Percentiles rank a stretch among this genome's conserved stretches.
Conservation (phyloP, 2,329 filamentous ascomycete species). For the Trichoderma atroviride region DNA sequence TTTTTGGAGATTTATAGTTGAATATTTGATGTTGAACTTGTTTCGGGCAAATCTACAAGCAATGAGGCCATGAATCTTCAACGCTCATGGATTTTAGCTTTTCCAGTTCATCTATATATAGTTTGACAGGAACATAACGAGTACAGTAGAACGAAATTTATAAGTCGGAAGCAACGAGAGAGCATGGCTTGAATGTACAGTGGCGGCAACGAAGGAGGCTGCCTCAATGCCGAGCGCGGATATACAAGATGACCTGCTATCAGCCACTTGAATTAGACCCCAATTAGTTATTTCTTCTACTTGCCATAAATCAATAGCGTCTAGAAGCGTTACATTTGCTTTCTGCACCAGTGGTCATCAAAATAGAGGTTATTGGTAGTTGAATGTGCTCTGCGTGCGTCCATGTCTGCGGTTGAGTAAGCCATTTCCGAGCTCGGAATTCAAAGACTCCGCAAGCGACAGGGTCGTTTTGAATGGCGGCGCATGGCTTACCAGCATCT, state of each 20-base stretch:
- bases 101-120: too few species aligned
- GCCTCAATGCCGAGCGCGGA: slow-evolving; percentile 1
- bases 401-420: neutral
- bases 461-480: neutral
- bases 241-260: neutral
- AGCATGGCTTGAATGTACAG: neutral
- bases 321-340: neutral
- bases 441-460: neutral
- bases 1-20: neutral
- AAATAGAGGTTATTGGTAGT: neutral
- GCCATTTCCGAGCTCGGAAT: slow-evolving; percentile 10
- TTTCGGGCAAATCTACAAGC: neutral
- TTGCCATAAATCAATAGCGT: slow-evolving; percentile 2
- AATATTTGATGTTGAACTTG: neutral
- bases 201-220: neutral
- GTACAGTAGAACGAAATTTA: too few species aligned
- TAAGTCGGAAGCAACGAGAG: neutral
- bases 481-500: neutral
- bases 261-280: too few species aligned
- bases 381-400: neutral
- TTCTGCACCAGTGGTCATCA: too few species aligned
- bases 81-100: too few species aligned
- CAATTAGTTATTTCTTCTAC: too few species aligned
- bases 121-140: neutral
- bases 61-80: neutral